Percentiles rank a stretch among this genome's conserved stretches.
Conservation (phyloP, 1,284 basidiomycete genomes). For the Apiotrichum brassicae region DNA sequence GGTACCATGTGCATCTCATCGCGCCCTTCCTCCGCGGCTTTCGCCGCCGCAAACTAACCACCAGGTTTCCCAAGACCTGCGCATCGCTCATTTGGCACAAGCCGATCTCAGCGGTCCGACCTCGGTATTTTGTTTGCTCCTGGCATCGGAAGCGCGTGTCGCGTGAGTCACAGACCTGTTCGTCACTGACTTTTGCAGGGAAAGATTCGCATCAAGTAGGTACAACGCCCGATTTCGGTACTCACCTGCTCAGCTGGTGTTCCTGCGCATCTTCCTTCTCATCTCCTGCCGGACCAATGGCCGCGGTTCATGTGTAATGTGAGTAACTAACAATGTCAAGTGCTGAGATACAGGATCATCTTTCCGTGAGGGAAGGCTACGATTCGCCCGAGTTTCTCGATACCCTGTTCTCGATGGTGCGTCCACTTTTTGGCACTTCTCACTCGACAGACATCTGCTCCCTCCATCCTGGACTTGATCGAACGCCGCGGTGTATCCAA, state of each 20-base stretch:
- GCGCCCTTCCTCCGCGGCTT: no score
- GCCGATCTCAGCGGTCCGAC: constrained; percentile 20
- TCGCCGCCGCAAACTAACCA: no score
- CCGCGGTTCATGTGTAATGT: constrained; percentile 27
- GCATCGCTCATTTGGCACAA: constrained; percentile 25
- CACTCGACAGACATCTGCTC: not conserved
- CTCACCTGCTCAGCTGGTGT: constrained; percentile 8
- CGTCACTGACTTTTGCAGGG: no score
- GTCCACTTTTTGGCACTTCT: not conserved
- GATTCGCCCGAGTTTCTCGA: constrained; percentile 20
- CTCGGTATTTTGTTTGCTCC: constrained; percentile 15
- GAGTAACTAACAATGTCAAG: no score
- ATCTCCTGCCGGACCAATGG: constrained; percentile 18
- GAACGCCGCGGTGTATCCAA: not conserved
- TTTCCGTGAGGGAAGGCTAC: constrained; percentile 5
- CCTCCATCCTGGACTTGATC: not conserved
- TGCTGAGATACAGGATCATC: no score
- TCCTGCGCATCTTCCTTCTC: not conserved
- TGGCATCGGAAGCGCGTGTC: constrained; percentile 19
- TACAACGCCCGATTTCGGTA: no score
- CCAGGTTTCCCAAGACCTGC: constrained; percentile 21
- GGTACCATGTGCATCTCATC: no score
- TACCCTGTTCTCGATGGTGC: constrained; percentile 18
- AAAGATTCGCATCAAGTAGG: no score
- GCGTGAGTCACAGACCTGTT: no score